Conservation (phyloP, 1,284 basidiomycete species). For the Dichomitus squalens region DNA sequence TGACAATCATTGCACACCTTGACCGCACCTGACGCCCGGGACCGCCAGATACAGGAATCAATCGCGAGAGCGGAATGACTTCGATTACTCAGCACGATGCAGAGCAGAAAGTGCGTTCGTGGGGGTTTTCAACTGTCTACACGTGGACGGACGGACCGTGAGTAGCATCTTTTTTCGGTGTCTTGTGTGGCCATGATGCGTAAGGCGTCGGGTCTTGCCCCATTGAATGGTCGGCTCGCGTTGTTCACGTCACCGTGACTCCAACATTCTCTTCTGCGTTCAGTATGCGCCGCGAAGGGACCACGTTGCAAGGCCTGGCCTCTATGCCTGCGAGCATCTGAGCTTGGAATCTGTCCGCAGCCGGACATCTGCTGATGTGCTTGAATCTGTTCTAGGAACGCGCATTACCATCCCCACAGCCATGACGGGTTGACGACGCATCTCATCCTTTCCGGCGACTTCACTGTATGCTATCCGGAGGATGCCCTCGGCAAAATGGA, state of each 20-base stretch:
- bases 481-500: constrained; percentile 29
- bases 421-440: constrained; percentile 35
- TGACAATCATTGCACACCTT: too few species aligned
- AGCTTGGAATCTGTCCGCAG: constrained; percentile 1
- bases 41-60: too few species aligned
- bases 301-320: not conserved
- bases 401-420: constrained; percentile 34
- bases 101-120: constrained; percentile 31
- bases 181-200: not conserved
- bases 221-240: not conserved
- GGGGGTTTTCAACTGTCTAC: constrained; percentile 36
- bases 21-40: too few species aligned
- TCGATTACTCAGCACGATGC: constrained; percentile 22
- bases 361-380: not conserved
- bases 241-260: not conserved
- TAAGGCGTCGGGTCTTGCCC: not conserved
- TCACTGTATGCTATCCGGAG: constrained; percentile 34
- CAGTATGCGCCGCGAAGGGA: not conserved
- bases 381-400: constrained; percentile 21
- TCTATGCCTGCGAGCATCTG: not conserved
- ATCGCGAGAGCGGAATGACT: not conserved
- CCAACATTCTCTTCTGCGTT: not conserved
- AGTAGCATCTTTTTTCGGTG: constrained; percentile 13
- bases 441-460: constrained; percentile 33
- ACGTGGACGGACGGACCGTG: constrained; percentile 38